A percentile compares a stretch with the other conserved stretches of the same genome.
phyloP scores from a whole-genome alignment of 441 rosid species.

The Adansonia madagascariensis region DNA sequence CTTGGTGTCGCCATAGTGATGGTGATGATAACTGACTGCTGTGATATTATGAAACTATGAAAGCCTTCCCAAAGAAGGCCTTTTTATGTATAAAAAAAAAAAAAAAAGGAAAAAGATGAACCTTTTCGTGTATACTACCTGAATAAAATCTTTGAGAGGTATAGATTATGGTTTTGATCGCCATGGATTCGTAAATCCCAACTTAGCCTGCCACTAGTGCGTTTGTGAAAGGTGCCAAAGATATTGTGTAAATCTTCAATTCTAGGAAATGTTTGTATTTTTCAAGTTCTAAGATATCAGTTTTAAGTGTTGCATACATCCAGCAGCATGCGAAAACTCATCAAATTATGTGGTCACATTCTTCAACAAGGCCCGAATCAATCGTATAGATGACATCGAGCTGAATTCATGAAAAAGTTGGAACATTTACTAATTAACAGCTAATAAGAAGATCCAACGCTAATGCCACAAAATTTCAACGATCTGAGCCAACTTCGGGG shows the following conservation, averaged over 20 bases:
- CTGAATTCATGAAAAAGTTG: not conserved
- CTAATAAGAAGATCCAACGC: not conserved
- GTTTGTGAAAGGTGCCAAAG: not conserved
- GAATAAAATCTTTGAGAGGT: conserved; percentile 42
- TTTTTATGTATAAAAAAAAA: conserved; percentile 12
- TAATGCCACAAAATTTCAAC: not conserved
- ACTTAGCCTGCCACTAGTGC: not conserved
- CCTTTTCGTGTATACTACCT: conserved; percentile 33
- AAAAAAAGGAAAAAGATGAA: no score
- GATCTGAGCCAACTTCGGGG: not conserved
- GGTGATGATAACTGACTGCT: conserved; percentile 42
- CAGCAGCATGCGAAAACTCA: not conserved
- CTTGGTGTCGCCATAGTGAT: conserved; percentile 45
- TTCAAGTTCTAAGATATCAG: no score
- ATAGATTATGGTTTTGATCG: conserved; percentile 33
- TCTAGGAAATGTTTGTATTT: no score
- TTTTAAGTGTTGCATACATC: not conserved
- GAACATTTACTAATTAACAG: not conserved
- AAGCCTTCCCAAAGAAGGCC: not conserved
- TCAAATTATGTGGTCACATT: no score
- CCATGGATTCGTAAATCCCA: no score
- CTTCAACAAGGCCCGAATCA: no score
- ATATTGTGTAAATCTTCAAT: no score
- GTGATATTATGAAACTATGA: not conserved
- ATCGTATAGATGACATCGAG: not conserved